Conservation (phyloP, 2,329 filamentous ascomycete genomes). For the Chaetomiaceae sp. region DNA sequence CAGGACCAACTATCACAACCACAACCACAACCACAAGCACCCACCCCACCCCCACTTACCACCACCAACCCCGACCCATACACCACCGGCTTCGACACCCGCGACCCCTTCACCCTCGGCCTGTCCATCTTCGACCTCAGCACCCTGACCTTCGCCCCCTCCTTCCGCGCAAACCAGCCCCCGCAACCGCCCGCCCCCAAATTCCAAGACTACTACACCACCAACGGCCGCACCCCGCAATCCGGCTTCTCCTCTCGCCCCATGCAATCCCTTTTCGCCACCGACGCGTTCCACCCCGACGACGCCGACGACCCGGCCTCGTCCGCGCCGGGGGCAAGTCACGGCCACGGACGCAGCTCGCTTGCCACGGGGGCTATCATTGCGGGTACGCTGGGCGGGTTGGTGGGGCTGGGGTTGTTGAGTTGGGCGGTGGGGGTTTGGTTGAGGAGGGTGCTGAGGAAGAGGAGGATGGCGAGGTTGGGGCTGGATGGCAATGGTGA, state of each 20-base stretch:
- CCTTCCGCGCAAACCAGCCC: slow-evolving; percentile 11
- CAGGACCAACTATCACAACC: no score
- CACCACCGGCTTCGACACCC: slow-evolving; percentile 17
- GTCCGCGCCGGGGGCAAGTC: not conserved
- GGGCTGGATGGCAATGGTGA: no score
- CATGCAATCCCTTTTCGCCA: not conserved
- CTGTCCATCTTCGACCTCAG: slow-evolving; percentile 24
- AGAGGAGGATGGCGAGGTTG: not conserved
- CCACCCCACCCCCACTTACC: no score
- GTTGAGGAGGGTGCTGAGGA: not conserved
- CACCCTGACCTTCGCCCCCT: slow-evolving; percentile 16
- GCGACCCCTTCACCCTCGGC: slow-evolving; percentile 20
- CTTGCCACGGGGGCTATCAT: not conserved
- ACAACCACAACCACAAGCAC: no score
- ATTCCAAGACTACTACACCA: slow-evolving; percentile 20
- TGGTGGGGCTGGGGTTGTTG: not conserved
- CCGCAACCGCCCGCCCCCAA: slow-evolving; percentile 14
- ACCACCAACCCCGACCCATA: not conserved
- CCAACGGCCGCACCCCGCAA: not conserved
- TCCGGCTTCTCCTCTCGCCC: not conserved
- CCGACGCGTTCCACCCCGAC: not conserved
- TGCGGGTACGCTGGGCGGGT: not conserved
- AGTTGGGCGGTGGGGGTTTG: not conserved
- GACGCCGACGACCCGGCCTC: not conserved
- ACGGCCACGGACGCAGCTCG: no score